These are phyloP conservation scores for Talaromyces sp. DNA, from an alignment of 2,329 filamentous ascomycete genomes.

Conservation along the genomic window DNA sequence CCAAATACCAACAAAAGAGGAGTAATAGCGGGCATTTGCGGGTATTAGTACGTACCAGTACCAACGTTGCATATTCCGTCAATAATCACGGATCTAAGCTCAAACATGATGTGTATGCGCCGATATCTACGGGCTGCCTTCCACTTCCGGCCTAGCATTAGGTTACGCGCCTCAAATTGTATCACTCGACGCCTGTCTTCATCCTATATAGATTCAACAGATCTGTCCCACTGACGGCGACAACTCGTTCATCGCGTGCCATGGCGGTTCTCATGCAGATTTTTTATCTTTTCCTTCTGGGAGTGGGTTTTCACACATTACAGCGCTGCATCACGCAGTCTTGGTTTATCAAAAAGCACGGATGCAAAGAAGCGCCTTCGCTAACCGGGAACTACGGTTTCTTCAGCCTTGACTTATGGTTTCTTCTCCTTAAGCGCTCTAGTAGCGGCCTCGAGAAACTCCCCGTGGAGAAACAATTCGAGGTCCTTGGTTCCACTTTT, in stretches of 20 bases:
- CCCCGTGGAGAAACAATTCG: slow-evolving; percentile 12
- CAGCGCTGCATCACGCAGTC: not conserved
- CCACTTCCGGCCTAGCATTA: not conserved
- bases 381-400: slow-evolving; percentile 1
- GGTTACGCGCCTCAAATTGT: not conserved
- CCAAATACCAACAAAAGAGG: too few species aligned
- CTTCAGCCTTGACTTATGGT: slow-evolving; percentile 4
- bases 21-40: too few species aligned
- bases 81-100: too few species aligned
- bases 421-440: slow-evolving; percentile 7
- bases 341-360: slow-evolving; percentile 7
- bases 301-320: not conserved
- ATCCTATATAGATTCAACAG: not conserved
- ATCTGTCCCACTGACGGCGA: not conserved
- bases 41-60: too few species aligned
- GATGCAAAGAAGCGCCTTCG: slow-evolving; percentile 11
- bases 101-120: too few species aligned
- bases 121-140: not conserved
- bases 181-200: not conserved
- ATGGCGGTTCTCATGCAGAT: not conserved
- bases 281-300: not conserved
- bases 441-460: slow-evolving; percentile 11
- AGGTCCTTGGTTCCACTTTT: slow-evolving; percentile 17
- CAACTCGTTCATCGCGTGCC: too few species aligned
- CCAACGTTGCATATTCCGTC: too few species aligned